Percentiles rank a stretch among this genome's conserved stretches.
phyloP scores from a whole-genome alignment of 805 yeast species.

The Saturnispora besseyi region DNA sequence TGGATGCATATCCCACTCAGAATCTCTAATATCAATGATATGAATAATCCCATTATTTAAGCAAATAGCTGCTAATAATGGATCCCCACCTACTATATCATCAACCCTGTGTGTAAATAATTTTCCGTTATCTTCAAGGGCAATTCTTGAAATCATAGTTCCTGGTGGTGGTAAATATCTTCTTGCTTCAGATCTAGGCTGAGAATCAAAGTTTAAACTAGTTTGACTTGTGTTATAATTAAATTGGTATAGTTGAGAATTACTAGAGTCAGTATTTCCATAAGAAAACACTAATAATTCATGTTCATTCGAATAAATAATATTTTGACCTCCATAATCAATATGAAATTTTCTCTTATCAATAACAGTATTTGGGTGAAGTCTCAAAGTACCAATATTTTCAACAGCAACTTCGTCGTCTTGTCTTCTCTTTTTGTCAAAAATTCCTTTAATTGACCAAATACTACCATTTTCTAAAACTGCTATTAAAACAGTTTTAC shows the following conservation, averaged over 20 bases:
- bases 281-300: slow-evolving; percentile 20
- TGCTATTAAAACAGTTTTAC: slow-evolving; percentile 20
- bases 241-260: not conserved
- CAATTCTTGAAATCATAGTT: slow-evolving; percentile 16
- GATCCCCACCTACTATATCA: slow-evolving; percentile 24
- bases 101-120: slow-evolving; percentile 12
- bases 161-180: slow-evolving; percentile 2
- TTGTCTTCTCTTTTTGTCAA: slow-evolving; percentile 8
- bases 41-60: slow-evolving; percentile 34
- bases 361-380: not conserved
- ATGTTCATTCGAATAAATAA: slow-evolving; percentile 16
- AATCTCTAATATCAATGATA: slow-evolving; percentile 34
- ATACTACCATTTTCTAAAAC: slow-evolving; percentile 20
- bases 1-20: slow-evolving; percentile 17
- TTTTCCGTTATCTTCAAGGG: slow-evolving; percentile 20
- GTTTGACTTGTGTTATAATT: slow-evolving; percentile 5
- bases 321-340: slow-evolving; percentile 26
- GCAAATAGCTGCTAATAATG: slow-evolving; percentile 25
- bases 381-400: slow-evolving; percentile 7
- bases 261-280: not conserved
- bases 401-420: slow-evolving; percentile 8
- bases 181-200: slow-evolving; percentile 3
- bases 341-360: slow-evolving; percentile 15
- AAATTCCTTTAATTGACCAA: slow-evolving; percentile 16
- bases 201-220: not conserved